These are phyloP conservation scores for Aleurites moluccanus DNA, from an alignment of 441 rosid species.

Conservation along the genomic window DNA sequence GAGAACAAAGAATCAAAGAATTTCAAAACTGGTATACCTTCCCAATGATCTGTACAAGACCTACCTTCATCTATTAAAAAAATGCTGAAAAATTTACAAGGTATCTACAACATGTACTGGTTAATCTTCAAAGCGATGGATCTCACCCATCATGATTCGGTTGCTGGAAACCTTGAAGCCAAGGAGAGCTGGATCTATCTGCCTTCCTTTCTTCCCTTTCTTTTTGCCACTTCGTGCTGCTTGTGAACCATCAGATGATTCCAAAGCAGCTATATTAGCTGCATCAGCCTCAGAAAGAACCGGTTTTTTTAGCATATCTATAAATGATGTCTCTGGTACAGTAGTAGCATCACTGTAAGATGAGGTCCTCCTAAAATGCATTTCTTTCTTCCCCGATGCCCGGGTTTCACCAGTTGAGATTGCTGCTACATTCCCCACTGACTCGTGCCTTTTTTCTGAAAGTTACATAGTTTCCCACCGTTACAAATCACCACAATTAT, in stretches of 20 bases:
- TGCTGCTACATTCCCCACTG: slow-evolving; percentile 10
- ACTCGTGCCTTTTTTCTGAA: slow-evolving; percentile 28
- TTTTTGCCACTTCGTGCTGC: slow-evolving; percentile 54
- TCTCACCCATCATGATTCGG: slow-evolving; percentile 79
- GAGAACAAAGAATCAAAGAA: slow-evolving; percentile 6
- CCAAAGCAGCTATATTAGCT: slow-evolving; percentile 15
- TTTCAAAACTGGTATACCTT: background rate
- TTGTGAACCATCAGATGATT: slow-evolving; percentile 37
- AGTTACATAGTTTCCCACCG: background rate
- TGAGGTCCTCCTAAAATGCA: slow-evolving; percentile 32
- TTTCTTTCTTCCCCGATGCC: slow-evolving; percentile 36
- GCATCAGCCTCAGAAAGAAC: slow-evolving; percentile 27
- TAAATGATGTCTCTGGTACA: slow-evolving; percentile 44
- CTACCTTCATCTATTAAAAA: background rate
- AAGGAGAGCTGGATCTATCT: slow-evolving; percentile 69
- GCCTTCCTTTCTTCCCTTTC: slow-evolving; percentile 81
- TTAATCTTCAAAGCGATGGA: slow-evolving; percentile 60
- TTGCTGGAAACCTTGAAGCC: slow-evolving; percentile 84
- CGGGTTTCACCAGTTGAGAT: slow-evolving; percentile 4
- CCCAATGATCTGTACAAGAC: slow-evolving; percentile 20
- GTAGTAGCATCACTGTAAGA: slow-evolving; percentile 38
- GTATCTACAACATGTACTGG: slow-evolving; percentile 19
- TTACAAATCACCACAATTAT: background rate
- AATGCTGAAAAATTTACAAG: slow-evolving; percentile 15
- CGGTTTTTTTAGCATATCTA: slow-evolving; percentile 47